Evolutionary conservation across 1,139 yeast species (phyloP), one percentile per base, ranked within the genome.

Genomic region (Diutina catenulata): DNA sequence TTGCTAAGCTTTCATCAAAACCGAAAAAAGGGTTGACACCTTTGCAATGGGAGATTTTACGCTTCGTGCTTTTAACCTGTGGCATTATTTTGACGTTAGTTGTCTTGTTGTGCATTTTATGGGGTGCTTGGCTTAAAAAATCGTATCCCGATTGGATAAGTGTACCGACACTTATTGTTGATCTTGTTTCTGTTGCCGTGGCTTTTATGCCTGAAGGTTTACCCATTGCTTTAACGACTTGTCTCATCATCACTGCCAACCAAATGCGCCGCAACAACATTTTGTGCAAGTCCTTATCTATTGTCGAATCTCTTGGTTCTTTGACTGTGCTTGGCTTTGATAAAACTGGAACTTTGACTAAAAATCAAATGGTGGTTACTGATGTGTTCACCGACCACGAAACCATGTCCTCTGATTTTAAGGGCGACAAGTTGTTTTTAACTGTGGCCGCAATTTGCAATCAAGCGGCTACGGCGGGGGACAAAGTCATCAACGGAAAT

Each of bases 41-140:
- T 13, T 47, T 59, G 38, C 64, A 59, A 43, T 47, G 43, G 40
- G 64, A 59, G 45, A 49, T 59, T 20, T 46, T 58, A 23, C 44
- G 60, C 35, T 59, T 59, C 41, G 60, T 59, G 16, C 41, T 45
- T 4, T 45, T 56, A 21, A 49, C 53, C 9, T 46, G 49, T 5
- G 20, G 38, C 3, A 46, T 58, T 10, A 57, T 59, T 39, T 38
- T 58, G 5, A 15, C 40, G 10, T 49, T 59, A 41, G 47, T 52
- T 11, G 48, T 59, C 5, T 38, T 58, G 16, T 45, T 57, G 9
- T 33, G 46, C 42, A 53, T 68, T 32, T 47, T 68, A 13, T 71
- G 76, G 75, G 73, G 60, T 39, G 64, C 64, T n/a, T 70, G 69
- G 60, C 43, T 59, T 15, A 51, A 52, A 31, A 43, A 49, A 20